Conservation (phyloP, 2,329 filamentous ascomycete species). For the Westerdykella ornata region DNA sequence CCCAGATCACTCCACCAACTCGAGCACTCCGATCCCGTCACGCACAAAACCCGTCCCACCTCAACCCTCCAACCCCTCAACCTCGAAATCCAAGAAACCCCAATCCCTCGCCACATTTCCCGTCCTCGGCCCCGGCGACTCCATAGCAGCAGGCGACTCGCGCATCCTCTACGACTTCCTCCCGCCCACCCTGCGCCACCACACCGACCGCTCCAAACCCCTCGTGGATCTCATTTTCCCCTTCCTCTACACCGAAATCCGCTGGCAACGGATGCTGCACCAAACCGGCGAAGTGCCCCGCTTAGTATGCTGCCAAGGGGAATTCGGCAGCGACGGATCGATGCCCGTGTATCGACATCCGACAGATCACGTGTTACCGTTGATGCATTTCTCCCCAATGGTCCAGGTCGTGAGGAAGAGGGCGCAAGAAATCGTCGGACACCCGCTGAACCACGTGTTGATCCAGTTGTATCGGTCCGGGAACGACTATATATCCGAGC, state of each 20-base stretch:
- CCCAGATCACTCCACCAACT: no score
- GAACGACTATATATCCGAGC: constrained; percentile 88
- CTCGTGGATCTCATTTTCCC: constrained; percentile 60
- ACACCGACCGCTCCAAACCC: constrained; percentile 26
- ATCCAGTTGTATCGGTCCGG: constrained; percentile 91
- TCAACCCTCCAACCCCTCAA: background rate
- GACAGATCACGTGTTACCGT: constrained; percentile 74
- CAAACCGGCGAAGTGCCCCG: constrained; percentile 86
- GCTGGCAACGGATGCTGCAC: constrained; percentile 89
- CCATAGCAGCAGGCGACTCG: constrained; percentile 75
- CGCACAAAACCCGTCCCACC: constrained; percentile 1
- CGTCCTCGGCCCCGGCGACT: constrained; percentile 44
- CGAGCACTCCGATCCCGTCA: background rate
- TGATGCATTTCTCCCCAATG: constrained; percentile 67
- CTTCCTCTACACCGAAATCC: constrained; percentile 64
- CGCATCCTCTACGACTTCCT: constrained; percentile 65
- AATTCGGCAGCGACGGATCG: constrained; percentile 59
- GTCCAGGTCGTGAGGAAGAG: constrained; percentile 61
- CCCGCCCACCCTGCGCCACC: constrained; percentile 35
- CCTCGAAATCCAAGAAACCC: constrained; percentile 25
- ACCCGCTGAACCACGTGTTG: constrained; percentile 80
- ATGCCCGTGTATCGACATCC: constrained; percentile 94
- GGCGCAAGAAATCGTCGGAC: constrained; percentile 67
- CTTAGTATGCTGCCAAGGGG: constrained; percentile 82
- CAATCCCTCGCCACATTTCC: constrained; percentile 36